Base-by-base conservation (phyloP, 2,329 filamentous ascomycete species). In the Fusarium anguioides region DNA sequence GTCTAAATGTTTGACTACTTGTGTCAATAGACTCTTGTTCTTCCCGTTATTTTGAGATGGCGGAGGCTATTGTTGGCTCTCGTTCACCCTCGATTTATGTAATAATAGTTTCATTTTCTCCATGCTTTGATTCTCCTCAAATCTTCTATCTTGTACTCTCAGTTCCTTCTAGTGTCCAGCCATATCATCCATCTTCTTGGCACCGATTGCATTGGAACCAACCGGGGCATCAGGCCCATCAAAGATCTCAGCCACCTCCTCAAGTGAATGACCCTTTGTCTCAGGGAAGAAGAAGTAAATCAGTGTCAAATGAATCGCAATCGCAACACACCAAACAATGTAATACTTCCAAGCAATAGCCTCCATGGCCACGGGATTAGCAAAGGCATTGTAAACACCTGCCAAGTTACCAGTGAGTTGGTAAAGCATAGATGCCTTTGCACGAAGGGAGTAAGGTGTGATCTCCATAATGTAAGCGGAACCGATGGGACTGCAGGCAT, bases 381-480 rank as follows among this genome's bases (percentile, higher is more conserved):
- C 79, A 40, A 80, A 81, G 3, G 76, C 79, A 53, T 82, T 83
- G 74, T 72, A 76, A 4, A 76, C 57, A 9, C 72, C 68, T 0
- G 71, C 74, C 26, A 73, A 49, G 36, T 76, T 75, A 2, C 70
- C 69, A 0, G 68, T 70, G 2, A 77, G 39, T 36, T 76, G 71
- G 36, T 73, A 77, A 4, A 77, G 10, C 67, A 74, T 76, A 1
- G 72, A 70, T 1, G 74, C 72, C 44, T 73, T 75, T 1, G 74
- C 68, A 5, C 75, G 75, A 0, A 77, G 73, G 0, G 73, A 74
- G 45, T 76, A 77, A 0, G 73, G 71, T 0, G 81, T 75, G 53
- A 83, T 80, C 58, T 85, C 82, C 59, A 81, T 79, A 23, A 78
- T 77, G 64, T 84, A 84, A 8, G 78, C 78, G 18, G 82, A 76